Base-by-base conservation (phyloP, 2,329 filamentous ascomycete genomes). In the Fusarium dimerum region DNA sequence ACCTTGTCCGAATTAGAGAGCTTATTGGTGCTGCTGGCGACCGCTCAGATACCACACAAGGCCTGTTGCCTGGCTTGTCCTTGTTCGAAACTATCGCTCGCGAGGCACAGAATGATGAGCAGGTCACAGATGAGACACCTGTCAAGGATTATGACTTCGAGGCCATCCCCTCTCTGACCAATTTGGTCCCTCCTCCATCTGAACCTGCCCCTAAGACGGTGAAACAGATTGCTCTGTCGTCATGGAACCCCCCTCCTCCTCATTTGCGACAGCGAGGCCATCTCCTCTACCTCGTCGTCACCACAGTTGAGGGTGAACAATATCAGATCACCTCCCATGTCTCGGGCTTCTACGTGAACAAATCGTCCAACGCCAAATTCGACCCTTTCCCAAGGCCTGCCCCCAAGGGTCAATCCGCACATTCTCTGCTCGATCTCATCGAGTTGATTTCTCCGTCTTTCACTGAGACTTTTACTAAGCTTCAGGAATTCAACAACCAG, bases 321-420 rank as follows among this genome's bases (percentile, higher is more conserved):
- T 87, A 89, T 72, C 92, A 97, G 72, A 88, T 99, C 67, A 99
- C 95, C 10, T 85, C 90, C 13, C 91, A 97, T 66, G 89, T 96
- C 46, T 92, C 92, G 13, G 94, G 94, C 17, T 99, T 99, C 79
- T 99, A 88, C 71, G 89, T 97, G 67, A 99, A 96, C 81, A 96
- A 92, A 73, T 97, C 90, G 30, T 94, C 91, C 48, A 97, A 94
- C 74, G 84, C 83, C 75, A 97, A 94, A 74, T 99, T 99, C 66
- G 94, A 97, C 71, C 94, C 94, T 10, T 87, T 85, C 62, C 92
- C 92, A 7, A 85, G 89, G 58, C 80, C 85, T 36, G 81, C 87
- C 15, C 89, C 92, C 26, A 97, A 96, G 76, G 85, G 84, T 38
- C 81, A 84, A 63, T 82, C 85, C 16, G 86, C 92, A 3, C 94